A percentile compares a stretch with the other conserved stretches of the same genome.
phyloP scores from a whole-genome alignment of 257 asterid genomes.

The Thymus quinquecostatus region DNA sequence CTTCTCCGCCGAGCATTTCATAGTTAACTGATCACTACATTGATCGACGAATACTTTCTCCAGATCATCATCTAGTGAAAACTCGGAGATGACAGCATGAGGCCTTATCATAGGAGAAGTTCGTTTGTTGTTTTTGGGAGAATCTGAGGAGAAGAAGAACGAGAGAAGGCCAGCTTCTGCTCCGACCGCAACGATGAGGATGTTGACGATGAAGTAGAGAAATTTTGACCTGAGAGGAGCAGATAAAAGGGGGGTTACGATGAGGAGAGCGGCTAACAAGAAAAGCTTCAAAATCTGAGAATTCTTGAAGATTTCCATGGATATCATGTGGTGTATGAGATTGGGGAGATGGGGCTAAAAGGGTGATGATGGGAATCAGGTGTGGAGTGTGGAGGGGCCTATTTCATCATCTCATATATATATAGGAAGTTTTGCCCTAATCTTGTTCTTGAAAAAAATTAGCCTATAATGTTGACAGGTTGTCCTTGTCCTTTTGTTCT shows the following conservation, averaged over 20 bases:
- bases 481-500: too few relatives aligned
- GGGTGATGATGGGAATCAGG: neutral
- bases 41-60: neutral
- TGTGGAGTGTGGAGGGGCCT: conserved; percentile 8
- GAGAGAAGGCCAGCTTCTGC: conserved; percentile 69
- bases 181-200: conserved; percentile 56
- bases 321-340: neutral
- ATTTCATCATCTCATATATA: neutral
- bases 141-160: conserved; percentile 28
- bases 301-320: conserved; percentile 38
- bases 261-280: conserved; percentile 41
- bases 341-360: neutral
- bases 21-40: neutral
- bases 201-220: conserved; percentile 57
- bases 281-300: conserved; percentile 46
- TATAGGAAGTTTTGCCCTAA: neutral
- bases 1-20: conserved; percentile 2
- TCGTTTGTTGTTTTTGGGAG: neutral
- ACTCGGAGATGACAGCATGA: neutral
- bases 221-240: conserved; percentile 48
- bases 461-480: too few relatives aligned
- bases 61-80: neutral
- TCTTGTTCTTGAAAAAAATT: too few relatives aligned
- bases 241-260: conserved; percentile 51
- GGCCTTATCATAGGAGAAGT: neutral